Evolutionary conservation across 345 rosid species (phyloP).

Genomic region (Corchorus capsularis): DNA sequence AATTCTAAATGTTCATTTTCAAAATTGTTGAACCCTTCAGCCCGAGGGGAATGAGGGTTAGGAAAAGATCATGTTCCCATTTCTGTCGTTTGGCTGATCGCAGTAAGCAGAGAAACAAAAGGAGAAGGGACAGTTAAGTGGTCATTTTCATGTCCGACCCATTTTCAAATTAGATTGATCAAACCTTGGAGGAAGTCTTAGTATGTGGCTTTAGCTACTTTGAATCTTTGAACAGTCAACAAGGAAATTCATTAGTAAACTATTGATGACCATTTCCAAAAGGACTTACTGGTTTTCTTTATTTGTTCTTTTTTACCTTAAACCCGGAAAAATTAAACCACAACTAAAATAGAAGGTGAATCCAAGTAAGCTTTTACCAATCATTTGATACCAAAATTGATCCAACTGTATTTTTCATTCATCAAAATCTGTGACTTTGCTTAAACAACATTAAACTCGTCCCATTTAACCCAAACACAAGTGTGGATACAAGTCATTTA

Average conservation of each 20-base stretch:
- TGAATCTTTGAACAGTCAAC: background rate
- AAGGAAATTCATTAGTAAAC: background rate
- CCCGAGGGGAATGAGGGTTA: background rate
- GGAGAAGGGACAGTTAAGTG: background rate
- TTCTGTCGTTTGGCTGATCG: background rate
- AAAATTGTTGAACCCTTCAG: background rate
- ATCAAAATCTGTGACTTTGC: too few species aligned
- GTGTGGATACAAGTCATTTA: too few species aligned
- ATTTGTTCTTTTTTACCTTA: too few species aligned
- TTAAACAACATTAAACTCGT: too few species aligned
- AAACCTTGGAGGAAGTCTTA: background rate
- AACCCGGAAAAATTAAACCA: too few species aligned
- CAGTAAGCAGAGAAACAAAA: background rate
- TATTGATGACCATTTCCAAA: background rate
- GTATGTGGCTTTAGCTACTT: background rate
- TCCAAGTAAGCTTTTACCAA: too few species aligned
- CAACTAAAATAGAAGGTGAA: too few species aligned
- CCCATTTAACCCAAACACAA: too few species aligned
- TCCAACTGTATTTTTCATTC: too few species aligned
- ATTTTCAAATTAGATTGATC: background rate
- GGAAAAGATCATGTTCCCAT: background rate
- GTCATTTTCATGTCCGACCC: conserved; percentile 3
- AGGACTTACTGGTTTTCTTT: background rate
- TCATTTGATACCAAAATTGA: too few species aligned
- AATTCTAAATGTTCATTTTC: background rate